Evolutionary conservation across 176 grass and related monocot species (phyloP).

Genomic region (Oryza nivara): DNA sequence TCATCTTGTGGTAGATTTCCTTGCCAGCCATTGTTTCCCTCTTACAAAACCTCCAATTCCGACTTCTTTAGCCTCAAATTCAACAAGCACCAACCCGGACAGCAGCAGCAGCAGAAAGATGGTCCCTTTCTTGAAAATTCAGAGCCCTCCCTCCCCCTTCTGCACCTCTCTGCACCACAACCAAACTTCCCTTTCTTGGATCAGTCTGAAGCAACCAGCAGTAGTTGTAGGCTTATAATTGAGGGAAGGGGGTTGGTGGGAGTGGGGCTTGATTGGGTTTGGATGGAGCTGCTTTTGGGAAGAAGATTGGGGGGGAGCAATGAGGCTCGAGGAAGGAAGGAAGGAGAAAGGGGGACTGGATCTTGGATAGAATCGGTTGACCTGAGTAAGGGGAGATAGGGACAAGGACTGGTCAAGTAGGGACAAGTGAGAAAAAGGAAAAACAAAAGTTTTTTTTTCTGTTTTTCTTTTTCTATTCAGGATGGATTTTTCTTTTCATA

Average conservation of each 20-base stretch:
- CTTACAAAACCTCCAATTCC: slow-evolving; percentile 10
- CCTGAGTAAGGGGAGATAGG: slow-evolving; percentile 16
- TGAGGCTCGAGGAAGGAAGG: neutral
- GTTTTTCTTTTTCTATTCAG: slow-evolving; percentile 21
- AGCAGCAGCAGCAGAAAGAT: neutral
- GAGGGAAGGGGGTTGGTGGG: slow-evolving; percentile 27
- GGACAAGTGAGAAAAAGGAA: slow-evolving; percentile 15
- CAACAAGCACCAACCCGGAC: neutral
- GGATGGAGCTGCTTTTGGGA: slow-evolving; percentile 13
- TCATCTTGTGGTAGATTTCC: slow-evolving; percentile 68
- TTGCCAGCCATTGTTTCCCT: slow-evolving; percentile 52
- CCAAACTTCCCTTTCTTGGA: slow-evolving; percentile 23
- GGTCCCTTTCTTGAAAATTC: slow-evolving; percentile 26
- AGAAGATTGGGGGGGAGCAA: neutral
- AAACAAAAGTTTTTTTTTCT: slow-evolving; percentile 26
- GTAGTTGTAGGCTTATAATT: slow-evolving; percentile 36
- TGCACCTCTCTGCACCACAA: slow-evolving; percentile 7
- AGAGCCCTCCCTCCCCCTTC: neutral
- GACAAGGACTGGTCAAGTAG: slow-evolving; percentile 30
- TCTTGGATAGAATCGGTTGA: slow-evolving; percentile 52
- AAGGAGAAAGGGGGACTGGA: slow-evolving; percentile 14
- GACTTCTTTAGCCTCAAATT: slow-evolving; percentile 19
- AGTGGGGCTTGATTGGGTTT: neutral
- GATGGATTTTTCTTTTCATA: neutral
- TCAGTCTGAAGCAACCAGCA: slow-evolving; percentile 31